These are phyloP conservation scores for Cyclanthera cordifolia DNA, from an alignment of 306 rosid species.

Conservation along the genomic window DNA sequence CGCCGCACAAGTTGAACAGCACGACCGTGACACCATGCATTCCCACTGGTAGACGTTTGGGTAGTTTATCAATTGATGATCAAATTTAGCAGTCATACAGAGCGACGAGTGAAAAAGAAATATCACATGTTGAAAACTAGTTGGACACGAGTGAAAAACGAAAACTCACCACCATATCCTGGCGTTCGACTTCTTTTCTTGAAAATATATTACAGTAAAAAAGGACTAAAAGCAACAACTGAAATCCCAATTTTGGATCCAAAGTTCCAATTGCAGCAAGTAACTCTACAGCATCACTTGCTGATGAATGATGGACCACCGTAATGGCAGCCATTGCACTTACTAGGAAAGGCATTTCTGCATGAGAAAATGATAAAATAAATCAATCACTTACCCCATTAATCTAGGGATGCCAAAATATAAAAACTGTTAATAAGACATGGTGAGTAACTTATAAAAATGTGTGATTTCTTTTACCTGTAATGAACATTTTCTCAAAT, in stretches of 20 bases:
- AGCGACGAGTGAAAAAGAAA: too few species aligned
- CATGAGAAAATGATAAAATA: slow-evolving; percentile 15
- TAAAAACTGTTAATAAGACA: not conserved
- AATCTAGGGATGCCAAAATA: not conserved
- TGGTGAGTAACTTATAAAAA: slow-evolving; percentile 13
- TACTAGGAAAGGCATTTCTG: slow-evolving; percentile 61
- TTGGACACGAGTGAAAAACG: slow-evolving; percentile 8
- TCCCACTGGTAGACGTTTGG: too few species aligned
- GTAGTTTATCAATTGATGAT: too few species aligned
- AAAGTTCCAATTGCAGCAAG: slow-evolving; percentile 56
- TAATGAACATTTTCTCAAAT: slow-evolving; percentile 47
- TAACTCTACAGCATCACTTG: slow-evolving; percentile 47
- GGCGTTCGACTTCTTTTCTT: slow-evolving; percentile 39
- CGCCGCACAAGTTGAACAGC: too few species aligned
- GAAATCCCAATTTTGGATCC: slow-evolving; percentile 81
- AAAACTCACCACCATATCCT: slow-evolving; percentile 58
- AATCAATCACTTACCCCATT: not conserved
- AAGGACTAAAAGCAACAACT: slow-evolving; percentile 57
- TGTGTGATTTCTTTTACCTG: slow-evolving; percentile 34
- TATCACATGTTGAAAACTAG: not conserved
- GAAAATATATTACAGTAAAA: slow-evolving; percentile 64
- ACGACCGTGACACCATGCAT: too few species aligned
- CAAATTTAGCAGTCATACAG: too few species aligned
- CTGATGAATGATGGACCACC: slow-evolving; percentile 55
- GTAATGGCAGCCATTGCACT: slow-evolving; percentile 55